A percentile compares a stretch with the other conserved stretches of the same genome.
Conservation (phyloP, 495 filamentous ascomycete species). For the Cladorrhinum samala region DNA sequence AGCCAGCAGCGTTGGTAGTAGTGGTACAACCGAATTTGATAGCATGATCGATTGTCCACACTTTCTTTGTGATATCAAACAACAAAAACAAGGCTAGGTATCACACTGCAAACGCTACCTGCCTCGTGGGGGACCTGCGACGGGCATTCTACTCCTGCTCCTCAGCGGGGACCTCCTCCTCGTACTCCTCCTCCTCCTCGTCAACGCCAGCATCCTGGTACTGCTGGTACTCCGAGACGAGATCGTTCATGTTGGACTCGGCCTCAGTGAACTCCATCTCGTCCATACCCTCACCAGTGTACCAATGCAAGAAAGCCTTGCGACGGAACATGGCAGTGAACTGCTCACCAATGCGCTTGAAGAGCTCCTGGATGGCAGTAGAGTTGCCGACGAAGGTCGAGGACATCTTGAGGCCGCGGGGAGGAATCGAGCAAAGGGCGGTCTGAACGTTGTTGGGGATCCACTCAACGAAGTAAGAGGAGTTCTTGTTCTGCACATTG, state of each 20-base stretch:
- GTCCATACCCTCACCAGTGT: conserved; percentile 99
- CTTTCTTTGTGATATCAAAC: too few relatives aligned
- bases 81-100: too few relatives aligned
- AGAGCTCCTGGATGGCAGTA: conserved; percentile 99
- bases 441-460: conserved; percentile 99
- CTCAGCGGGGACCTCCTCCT: conserved; percentile 53
- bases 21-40: too few relatives aligned
- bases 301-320: conserved; percentile 99
- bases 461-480: conserved; percentile 99
- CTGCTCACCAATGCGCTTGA: conserved; percentile 99
- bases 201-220: conserved; percentile 96
- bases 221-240: conserved; percentile 99
- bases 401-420: conserved; percentile 98
- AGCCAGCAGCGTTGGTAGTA: too few relatives aligned
- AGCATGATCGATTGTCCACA: too few relatives aligned
- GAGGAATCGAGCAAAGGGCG: conserved; percentile 97
- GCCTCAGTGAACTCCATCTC: conserved; percentile 99
- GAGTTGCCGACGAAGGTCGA: conserved; percentile 99
- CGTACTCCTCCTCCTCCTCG: conserved; percentile 60
- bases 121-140: background rate
- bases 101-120: too few relatives aligned
- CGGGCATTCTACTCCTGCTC: conserved; percentile 41
- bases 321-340: conserved; percentile 99
- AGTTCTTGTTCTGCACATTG: conserved; percentile 99
- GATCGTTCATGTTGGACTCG: conserved; percentile 99